Evolutionary conservation across 2,329 filamentous ascomycete species (phyloP), one percentile per base, ranked within the genome.

Genomic region (Aspergillus pseudoviridinutans): DNA sequence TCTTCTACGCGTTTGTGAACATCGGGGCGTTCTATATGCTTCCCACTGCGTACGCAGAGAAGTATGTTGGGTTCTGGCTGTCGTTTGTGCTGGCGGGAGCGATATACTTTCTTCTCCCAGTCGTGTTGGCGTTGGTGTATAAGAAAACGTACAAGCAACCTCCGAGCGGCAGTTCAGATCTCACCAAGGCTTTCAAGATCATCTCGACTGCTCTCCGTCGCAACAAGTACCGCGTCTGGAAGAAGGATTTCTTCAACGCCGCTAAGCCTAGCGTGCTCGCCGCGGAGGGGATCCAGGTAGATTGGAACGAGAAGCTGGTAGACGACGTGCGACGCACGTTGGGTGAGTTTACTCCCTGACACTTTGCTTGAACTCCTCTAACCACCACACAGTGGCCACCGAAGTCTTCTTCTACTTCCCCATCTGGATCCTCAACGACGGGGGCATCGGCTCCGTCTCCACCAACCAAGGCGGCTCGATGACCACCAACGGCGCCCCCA

Each of bases 371-470:
- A 6, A n/a, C 20, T 9, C 28, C 54, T 20, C 42, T 50, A 22
- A 28, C 17, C 2, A 10, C 14, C 29, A 14, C 20, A 20, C 51
- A 66, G 58, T 53, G n/a, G 73, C 73, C 1, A 73, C 71, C 49
- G 66, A 68, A 14, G 65, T 76, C 22, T 73, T 77, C 66, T 62
- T 71, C 54, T 74, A 69, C 61, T 76, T 72, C 54, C 75, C 75
- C 2, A 70, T 77, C 50, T 76, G 68, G 56, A 65, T 70, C 53
- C 41, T 76, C 29, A 77, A 76, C 49, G 69, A 75, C 57, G 69
- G 72, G n/a, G 82, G 82, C 63, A 76, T 85, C 28, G 82, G 82
- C 17, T 73, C 73, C 4, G 74, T 82, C 0, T 74, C 78, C 20
- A 79, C 70, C 49, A 82, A 78, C 68, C 68, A 82, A 66, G 77